Evolutionary conservation across 2,329 filamentous ascomycete genomes (phyloP).

Genomic region (Shiraia bambusicola): DNA sequence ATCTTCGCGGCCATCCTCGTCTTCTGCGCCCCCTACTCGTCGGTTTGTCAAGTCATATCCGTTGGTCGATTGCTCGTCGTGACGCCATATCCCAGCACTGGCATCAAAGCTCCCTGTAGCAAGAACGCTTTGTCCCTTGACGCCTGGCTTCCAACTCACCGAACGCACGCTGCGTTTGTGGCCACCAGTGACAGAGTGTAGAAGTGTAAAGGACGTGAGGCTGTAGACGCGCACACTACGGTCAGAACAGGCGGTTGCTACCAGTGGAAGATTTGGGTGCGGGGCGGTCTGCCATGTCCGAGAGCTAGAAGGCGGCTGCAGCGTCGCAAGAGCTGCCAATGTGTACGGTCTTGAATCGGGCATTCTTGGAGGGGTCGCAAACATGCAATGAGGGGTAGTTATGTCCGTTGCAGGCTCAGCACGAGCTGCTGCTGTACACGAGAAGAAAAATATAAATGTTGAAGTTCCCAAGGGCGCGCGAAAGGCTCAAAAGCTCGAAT

Average conservation of each 20-base stretch:
- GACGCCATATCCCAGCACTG: slow-evolving; percentile 68
- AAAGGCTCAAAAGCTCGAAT: too few species aligned
- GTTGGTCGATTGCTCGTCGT: slow-evolving; percentile 66
- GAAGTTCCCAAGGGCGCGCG: too few species aligned
- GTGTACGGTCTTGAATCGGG: slow-evolving; percentile 14
- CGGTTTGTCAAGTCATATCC: slow-evolving; percentile 29
- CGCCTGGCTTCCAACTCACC: slow-evolving; percentile 80
- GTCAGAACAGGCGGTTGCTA: slow-evolving; percentile 84
- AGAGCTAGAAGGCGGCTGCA: slow-evolving; percentile 54
- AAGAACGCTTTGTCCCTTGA: slow-evolving; percentile 65
- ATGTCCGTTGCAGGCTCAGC: neutral
- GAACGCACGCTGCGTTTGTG: slow-evolving; percentile 88
- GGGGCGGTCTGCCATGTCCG: slow-evolving; percentile 85
- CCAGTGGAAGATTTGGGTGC: slow-evolving; percentile 81
- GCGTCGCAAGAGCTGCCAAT: slow-evolving; percentile 52
- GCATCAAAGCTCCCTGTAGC: slow-evolving; percentile 94
- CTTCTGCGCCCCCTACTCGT: slow-evolving; percentile 28
- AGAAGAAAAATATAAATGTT: neutral
- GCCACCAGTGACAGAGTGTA: slow-evolving; percentile 79
- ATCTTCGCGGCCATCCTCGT: slow-evolving; percentile 48
- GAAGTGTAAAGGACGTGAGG: slow-evolving; percentile 73
- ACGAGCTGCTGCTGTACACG: neutral
- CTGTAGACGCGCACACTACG: slow-evolving; percentile 90
- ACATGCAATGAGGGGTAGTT: neutral
- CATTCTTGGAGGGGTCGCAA: slow-evolving; percentile 18